Evolutionary conservation across 2,329 filamentous ascomycete genomes (phyloP), one percentile per base, ranked within the genome.

Genomic region (Apiospora arundinis): DNA sequence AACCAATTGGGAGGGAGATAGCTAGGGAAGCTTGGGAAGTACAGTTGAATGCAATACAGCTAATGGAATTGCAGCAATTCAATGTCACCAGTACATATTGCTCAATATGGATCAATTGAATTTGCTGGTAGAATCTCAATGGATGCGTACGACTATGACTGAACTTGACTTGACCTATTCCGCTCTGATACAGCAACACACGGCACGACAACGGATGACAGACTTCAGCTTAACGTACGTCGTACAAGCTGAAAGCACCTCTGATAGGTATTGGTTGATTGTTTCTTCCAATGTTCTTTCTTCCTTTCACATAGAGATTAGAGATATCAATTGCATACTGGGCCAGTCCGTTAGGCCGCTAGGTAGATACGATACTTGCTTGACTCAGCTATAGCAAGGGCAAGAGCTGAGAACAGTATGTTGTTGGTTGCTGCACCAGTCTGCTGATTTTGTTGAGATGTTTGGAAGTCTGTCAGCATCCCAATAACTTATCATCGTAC

Each of bases 21-120:
- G 48, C 5, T 8, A 32, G 25, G 14, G 32, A 32, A 18, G 14
- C 6, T 52, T 25, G 23, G 23, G 49, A 28, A 21, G 56, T 63
- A 63, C 56, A 63, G 56, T 63, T 63, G 56, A 63, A 63, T 63
- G 18, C 56, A 63, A 63, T 40, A n/a, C 32, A n/a, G 18, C 32
- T 32, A 16, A 60, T 60, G 25, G 25, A 21, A 18, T 60, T 8
- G 52, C 28, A 60, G 52, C 8, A 28, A 56, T 25, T 16, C 49
- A 56, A 56, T 28, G 49, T 37, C 16, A 18, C 16, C 28, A 18
- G 28, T 63, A 40, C 28, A 37, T 63, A 28, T 28, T 60, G 25
- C 25, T 37, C 56, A 63, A 63, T 28, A 32, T 32, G 32, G 32
- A 32, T 32, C 32, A 32, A 32, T 32, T 32, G 32, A 32, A 32